phyloP scores from a whole-genome alignment of 805 yeast genomes.

The Saccharomycopsis guyanensis region DNA sequence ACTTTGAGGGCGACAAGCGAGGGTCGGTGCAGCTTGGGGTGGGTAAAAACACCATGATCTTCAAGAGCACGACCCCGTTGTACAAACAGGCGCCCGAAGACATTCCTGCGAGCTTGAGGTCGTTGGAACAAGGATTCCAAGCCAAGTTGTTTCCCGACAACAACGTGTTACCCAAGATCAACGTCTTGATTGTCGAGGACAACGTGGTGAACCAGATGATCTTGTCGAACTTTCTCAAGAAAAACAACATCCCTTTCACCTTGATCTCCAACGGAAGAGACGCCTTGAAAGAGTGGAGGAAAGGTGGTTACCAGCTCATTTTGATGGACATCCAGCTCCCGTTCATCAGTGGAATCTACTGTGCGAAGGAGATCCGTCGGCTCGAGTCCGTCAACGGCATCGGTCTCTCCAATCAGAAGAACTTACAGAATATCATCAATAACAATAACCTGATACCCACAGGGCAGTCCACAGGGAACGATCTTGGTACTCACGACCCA shows the following conservation, averaged over 20 bases:
- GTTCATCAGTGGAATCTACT: constrained; percentile 91
- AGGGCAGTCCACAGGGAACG: constrained; percentile 27
- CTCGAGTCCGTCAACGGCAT: constrained; percentile 74
- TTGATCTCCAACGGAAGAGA: constrained; percentile 92
- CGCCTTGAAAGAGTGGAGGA: constrained; percentile 90
- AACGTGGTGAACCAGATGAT: constrained; percentile 90
- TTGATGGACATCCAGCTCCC: constrained; percentile 97
- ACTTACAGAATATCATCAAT: constrained; percentile 4
- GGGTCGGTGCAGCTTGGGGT: background rate
- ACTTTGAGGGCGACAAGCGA: too few relatives aligned
- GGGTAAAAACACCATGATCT: background rate
- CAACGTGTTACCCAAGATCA: constrained; percentile 79
- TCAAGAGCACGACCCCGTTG: background rate
- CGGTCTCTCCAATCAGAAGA: constrained; percentile 35
- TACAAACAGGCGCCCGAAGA: background rate
- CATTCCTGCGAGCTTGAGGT: background rate
- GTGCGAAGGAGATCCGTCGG: constrained; percentile 83
- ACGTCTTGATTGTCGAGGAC: constrained; percentile 92
- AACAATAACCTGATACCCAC: constrained; percentile 1
- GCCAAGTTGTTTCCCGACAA: constrained; percentile 22
- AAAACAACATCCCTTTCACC: constrained; percentile 75
- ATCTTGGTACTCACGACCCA: background rate
- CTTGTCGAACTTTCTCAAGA: constrained; percentile 78
- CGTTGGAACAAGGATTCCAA: constrained; percentile 13
- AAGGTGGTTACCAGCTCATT: constrained; percentile 90